Evolutionary conservation across 768 basidiomycete species (phyloP).

Genomic region (Tulasnella calospora): DNA sequence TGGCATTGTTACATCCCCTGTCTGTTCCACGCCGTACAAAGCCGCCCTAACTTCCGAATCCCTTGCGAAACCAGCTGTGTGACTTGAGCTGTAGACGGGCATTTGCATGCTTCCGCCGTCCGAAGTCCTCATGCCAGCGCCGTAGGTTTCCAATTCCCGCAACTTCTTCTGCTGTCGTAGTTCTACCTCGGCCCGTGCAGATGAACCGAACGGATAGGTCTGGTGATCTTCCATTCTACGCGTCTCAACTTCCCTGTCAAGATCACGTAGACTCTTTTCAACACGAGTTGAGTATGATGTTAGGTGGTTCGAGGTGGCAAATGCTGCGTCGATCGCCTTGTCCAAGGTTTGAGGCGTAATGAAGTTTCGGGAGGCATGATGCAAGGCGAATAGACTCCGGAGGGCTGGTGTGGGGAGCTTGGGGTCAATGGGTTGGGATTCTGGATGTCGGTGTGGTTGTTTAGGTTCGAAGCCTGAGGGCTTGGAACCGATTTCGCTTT

Average conservation of each 20-base stretch:
- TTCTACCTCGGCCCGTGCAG: neutral
- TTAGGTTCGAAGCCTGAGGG: neutral
- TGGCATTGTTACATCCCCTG: neutral
- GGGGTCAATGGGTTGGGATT: constrained; percentile 1
- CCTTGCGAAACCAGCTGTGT: neutral
- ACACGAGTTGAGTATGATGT: neutral
- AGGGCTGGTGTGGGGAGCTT: constrained; percentile 27
- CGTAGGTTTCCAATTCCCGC: neutral
- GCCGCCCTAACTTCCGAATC: constrained; percentile 4
- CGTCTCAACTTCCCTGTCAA: neutral
- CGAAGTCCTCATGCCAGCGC: neutral
- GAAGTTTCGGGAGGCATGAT: constrained; percentile 20
- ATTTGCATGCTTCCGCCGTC: neutral
- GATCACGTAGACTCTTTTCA: constrained; percentile 2
- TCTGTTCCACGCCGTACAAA: constrained; percentile 15
- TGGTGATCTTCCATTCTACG: neutral
- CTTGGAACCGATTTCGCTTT: neutral
- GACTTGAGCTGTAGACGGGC: neutral
- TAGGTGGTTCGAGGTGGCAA: constrained; percentile 19
- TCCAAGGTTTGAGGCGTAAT: constrained; percentile 25
- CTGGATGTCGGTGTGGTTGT: neutral
- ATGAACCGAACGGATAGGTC: neutral
- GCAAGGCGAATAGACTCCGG: constrained; percentile 20
- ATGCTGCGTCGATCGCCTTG: constrained; percentile 15
- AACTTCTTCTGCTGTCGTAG: neutral